phyloP scores from a whole-genome alignment of 306 rosid genomes.

The Benincasa hispida region DNA sequence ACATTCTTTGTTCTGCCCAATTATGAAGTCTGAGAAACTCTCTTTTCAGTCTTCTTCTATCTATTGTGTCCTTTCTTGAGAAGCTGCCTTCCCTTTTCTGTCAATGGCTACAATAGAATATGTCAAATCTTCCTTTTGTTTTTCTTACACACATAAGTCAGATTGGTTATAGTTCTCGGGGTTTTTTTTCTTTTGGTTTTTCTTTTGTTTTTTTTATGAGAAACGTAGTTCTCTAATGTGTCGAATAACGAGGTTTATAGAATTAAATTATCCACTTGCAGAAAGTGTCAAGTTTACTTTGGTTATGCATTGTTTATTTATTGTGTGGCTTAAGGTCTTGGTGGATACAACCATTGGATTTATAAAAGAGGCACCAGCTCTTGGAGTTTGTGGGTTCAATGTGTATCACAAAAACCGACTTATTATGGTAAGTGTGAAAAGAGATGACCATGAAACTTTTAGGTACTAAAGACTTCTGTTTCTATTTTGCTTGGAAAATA shows the following conservation, averaged over 20 bases:
- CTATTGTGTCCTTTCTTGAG: background rate
- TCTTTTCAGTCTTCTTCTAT: background rate
- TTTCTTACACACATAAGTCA: background rate
- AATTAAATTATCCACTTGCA: background rate
- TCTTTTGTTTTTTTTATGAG: too few species aligned
- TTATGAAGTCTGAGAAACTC: background rate
- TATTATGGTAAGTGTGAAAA: constrained; percentile 55
- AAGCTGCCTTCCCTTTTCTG: background rate
- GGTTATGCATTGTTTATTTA: background rate
- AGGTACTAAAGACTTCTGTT: constrained; percentile 1
- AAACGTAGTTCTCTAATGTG: background rate
- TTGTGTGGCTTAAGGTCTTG: constrained; percentile 24
- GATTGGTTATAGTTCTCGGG: background rate
- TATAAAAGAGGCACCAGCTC: constrained; percentile 54
- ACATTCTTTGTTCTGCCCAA: background rate
- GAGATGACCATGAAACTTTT: constrained; percentile 4
- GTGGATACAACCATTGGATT: constrained; percentile 69
- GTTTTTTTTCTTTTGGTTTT: too few species aligned
- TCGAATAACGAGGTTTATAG: background rate
- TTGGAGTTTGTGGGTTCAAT: constrained; percentile 61
- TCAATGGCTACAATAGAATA: background rate
- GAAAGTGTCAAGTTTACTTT: background rate
- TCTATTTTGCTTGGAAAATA: background rate
- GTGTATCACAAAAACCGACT: constrained; percentile 93
- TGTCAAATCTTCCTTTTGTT: background rate